Evolutionary conservation across 495 filamentous ascomycete species (phyloP), one percentile per base, ranked within the genome.

Genomic region (Trichoderma gamsii): DNA sequence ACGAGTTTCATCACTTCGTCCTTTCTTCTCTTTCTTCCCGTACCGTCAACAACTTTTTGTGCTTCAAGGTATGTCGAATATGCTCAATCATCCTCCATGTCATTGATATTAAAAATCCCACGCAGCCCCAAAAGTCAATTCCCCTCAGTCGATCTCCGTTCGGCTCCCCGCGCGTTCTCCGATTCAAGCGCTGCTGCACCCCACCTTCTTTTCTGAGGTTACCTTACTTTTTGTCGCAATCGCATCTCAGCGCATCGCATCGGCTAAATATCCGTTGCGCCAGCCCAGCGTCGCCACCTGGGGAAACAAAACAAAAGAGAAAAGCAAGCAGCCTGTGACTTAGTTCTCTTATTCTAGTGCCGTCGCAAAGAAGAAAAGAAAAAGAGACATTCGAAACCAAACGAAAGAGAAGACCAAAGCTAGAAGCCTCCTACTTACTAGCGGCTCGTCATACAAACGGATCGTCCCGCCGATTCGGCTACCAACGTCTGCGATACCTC

Each of bases 131-230:
- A 21, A 52, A 23, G 8, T 7, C 35, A 52, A 52, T 16, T 61
- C 56, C 56, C 27, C 56, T 32, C 56, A 61, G 56, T 61, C 56
- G 56, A 29, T 61, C 56, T 61, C 56, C 56, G 56, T 27, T 61
- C 56, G 56, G 56, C 23, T 29, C 56, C 56, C 56, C 56, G 56
- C 56, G 56, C 56, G 56, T 61, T 61, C 56, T 61, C 56, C 56
- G 56, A 61, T 32, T 21, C 23, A n/a, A 29, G 29, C 29, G 29
- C 13, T 32, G 12, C 56, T 32, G 23, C 56, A 61, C 56, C 56
- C 56, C 56, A 61, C 56, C 56, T 32, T 61, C 3, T 29, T 32
- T 21, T 18, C 27, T 21, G 15, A n/a, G 49, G 15, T 29, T 29
- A 29, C 29, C 29, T 29, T 29, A 29, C 29, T 29, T 29, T 29